phyloP scores from a whole-genome alignment of 257 asterid species.

The Euphrasia confusa region DNA sequence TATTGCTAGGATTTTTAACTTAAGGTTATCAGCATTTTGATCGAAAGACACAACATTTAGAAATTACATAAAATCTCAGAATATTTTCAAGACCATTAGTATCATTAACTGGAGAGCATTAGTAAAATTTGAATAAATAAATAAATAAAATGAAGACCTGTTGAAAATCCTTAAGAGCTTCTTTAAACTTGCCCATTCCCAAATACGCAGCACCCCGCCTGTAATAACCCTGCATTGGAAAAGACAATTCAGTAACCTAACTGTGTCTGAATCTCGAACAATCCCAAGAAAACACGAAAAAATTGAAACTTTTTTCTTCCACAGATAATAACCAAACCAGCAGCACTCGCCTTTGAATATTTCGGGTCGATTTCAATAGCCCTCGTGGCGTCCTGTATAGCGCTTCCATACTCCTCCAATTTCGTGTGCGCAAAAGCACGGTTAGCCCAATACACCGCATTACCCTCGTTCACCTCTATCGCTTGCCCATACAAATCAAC shows the following conservation, averaged over 20 bases:
- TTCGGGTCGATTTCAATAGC: constrained; percentile 84
- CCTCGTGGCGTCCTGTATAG: constrained; percentile 77
- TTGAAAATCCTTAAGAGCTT: constrained; percentile 90
- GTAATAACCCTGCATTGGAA: constrained; percentile 69
- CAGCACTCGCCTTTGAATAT: constrained; percentile 67
- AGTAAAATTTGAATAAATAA: not conserved
- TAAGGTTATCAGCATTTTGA: constrained; percentile 9
- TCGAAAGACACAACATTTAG: constrained; percentile 6
- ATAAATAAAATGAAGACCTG: constrained; percentile 44
- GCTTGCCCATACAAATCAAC: constrained; percentile 93
- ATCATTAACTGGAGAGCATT: constrained; percentile 1
- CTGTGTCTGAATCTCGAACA: constrained; percentile 15
- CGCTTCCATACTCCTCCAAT: constrained; percentile 98
- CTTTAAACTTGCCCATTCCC: constrained; percentile 96
- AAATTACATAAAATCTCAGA: constrained; percentile 4
- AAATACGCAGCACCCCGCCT: constrained; percentile 93
- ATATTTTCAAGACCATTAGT: not conserved
- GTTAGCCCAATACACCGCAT: constrained; percentile 97
- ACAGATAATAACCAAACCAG: constrained; percentile 8
- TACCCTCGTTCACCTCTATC: constrained; percentile 53
- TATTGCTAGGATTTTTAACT: not conserved
- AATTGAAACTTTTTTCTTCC: not conserved
- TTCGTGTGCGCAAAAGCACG: constrained; percentile 95
- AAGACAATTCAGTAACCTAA: constrained; percentile 18
- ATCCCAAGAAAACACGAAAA: constrained; percentile 3